Percentiles rank a stretch among this genome's conserved stretches.
These are phyloP conservation scores for Sporothrix euskadiensis DNA, from an alignment of 2,329 filamentous ascomycete species.

Conservation along the genomic window DNA sequence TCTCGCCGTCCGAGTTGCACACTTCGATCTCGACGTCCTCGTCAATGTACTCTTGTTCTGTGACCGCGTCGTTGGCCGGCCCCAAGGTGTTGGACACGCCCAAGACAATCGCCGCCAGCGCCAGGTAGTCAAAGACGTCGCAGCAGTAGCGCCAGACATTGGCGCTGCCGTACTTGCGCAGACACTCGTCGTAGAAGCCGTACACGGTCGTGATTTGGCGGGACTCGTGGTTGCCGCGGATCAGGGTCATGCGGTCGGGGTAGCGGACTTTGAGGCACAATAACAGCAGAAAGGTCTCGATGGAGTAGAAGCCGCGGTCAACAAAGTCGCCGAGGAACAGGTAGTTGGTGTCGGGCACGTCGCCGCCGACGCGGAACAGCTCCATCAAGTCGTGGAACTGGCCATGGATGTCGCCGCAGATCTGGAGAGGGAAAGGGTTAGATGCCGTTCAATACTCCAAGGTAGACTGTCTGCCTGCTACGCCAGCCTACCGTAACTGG, in stretches of 20 bases:
- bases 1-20: slow-evolving; percentile 76
- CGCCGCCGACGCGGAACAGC: slow-evolving; percentile 87
- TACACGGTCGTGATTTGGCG: slow-evolving; percentile 97
- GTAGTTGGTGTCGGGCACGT: slow-evolving; percentile 94
- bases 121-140: slow-evolving; percentile 96
- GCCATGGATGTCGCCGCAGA: slow-evolving; percentile 95
- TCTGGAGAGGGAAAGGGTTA: slow-evolving; percentile 48
- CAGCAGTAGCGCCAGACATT: slow-evolving; percentile 98
- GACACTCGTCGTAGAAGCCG: slow-evolving; percentile 96
- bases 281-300: slow-evolving; percentile 93
- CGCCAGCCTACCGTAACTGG: slow-evolving; percentile 73
- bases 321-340: slow-evolving; percentile 88
- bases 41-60: slow-evolving; percentile 54
- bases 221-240: slow-evolving; percentile 93
- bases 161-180: slow-evolving; percentile 92
- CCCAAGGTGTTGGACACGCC: slow-evolving; percentile 71
- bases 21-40: slow-evolving; percentile 91
- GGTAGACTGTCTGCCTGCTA: not conserved
- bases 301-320: slow-evolving; percentile 95
- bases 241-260: slow-evolving; percentile 93
- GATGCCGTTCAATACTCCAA: not conserved
- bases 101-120: slow-evolving; percentile 85
- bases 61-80: slow-evolving; percentile 48
- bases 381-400: slow-evolving; percentile 98
- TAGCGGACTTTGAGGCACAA: slow-evolving; percentile 97